A percentile compares a stretch with the other conserved stretches of the same genome.
These are phyloP conservation scores for Mycena indigotica DNA, from an alignment of 768 basidiomycete species.

Conservation along the genomic window DNA sequence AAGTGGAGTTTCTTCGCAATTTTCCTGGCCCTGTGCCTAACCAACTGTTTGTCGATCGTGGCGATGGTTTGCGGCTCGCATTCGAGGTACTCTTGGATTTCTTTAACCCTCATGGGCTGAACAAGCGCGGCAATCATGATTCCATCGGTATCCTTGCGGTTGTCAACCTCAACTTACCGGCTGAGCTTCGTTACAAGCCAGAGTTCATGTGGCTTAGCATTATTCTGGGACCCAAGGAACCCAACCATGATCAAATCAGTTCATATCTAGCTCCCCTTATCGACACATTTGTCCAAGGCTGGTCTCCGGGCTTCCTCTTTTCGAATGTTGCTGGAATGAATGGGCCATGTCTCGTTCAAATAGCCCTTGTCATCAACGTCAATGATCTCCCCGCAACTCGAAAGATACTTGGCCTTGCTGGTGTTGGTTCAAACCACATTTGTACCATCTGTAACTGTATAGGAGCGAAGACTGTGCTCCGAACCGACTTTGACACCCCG, in stretches of 20 bases:
- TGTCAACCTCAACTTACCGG: no score
- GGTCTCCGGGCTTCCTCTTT: conserved; percentile 18
- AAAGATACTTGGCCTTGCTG: conserved; percentile 28
- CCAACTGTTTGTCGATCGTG: conserved; percentile 25
- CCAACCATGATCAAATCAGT: no score
- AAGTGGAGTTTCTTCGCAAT: conserved; percentile 30
- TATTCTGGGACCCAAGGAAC: no score
- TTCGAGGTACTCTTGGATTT: conserved; percentile 32
- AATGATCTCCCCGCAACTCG: conserved; percentile 33
- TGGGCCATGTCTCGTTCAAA: not conserved
- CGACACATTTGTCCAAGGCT: conserved; percentile 24
- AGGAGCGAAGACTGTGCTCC: conserved; percentile 13
- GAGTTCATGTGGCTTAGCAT: conserved; percentile 35
- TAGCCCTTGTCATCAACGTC: conserved; percentile 21
- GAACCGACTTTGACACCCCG: conserved; percentile 16
- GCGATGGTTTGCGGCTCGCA: conserved; percentile 21
- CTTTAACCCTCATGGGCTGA: conserved; percentile 31
- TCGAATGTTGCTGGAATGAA: conserved; percentile 15
- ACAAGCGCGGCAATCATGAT: no score
- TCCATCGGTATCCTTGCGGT: no score
- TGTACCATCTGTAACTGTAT: conserved; percentile 30
- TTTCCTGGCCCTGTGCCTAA: conserved; percentile 30
- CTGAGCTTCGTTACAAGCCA: conserved; percentile 29
- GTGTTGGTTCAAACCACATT: conserved; percentile 24
- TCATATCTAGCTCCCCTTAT: conserved; percentile 31